Evolutionary conservation across 495 filamentous ascomycete species (phyloP), one percentile per base, ranked within the genome.

Genomic region (Darksidea phi): DNA sequence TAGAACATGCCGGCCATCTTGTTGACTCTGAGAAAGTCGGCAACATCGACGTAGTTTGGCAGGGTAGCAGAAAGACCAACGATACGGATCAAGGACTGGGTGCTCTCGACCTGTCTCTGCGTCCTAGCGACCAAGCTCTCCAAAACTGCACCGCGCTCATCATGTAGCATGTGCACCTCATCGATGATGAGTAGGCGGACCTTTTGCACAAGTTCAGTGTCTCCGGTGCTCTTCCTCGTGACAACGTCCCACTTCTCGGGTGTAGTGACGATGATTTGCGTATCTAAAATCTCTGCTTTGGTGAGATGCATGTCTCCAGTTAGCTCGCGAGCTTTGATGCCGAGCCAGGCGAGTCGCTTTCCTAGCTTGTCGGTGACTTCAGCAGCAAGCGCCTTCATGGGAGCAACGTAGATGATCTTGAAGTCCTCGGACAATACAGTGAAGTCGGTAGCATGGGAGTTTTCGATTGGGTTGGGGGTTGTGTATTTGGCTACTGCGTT

Each of bases 211-310:
- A 99, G 81, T 70, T 97, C 95, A 6, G 95, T 97, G 70, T 99
- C 94, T 2, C 94, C 94, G 0, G 90, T 96, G 48, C 94, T 93
- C 73, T 97, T 99, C 43, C 94, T 81, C 10, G 94, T 99, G 32
- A 97, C 88, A 12, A 97, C 93, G 75, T 99, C 94, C 94, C 94
- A 99, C 78, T 99, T 99, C 73, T 99, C 94, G 49, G 94, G 94
- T 10, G 94, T 99, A 0, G 94, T 99, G 15, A 99, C 95, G 62
- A 99, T 96, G 57, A 99, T 92, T 73, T 99, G 95, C 1, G 94
- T 99, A 65, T 89, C 84, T 28, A 93, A 79, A 59, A 99, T 95
- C 75, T 99, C 95, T 1, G 89, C 84, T 76, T 99, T 99, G 36
- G 93, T 96, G 62, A 99, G 79, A 65, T 99, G 95, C 92, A 97